These are phyloP conservation scores for Paecilomyces formosus DNA, from an alignment of 2,329 filamentous ascomycete species.

Conservation along the genomic window DNA sequence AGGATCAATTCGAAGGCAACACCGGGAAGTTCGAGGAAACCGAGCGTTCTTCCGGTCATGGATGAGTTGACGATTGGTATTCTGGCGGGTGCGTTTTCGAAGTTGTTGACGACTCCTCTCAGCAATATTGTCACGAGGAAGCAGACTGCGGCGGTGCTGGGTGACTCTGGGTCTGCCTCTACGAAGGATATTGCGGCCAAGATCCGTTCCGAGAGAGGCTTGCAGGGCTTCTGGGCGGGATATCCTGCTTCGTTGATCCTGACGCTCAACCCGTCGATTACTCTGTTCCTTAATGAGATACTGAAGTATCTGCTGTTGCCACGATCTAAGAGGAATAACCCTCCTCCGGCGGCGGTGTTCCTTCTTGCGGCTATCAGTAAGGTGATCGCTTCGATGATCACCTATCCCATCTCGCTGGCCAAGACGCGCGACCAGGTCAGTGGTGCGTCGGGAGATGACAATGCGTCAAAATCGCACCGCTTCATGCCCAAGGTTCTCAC, in stretches of 20 bases:
- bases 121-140: conserved; percentile 76
- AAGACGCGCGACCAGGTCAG: conserved; percentile 66
- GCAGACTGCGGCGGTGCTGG: conserved; percentile 55
- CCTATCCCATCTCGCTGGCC: conserved; percentile 81
- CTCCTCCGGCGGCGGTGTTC: conserved; percentile 51
- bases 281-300: conserved; percentile 72
- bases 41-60: conserved; percentile 46
- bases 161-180: conserved; percentile 22
- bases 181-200: conserved; percentile 53
- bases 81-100: conserved; percentile 65
- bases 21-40: conserved; percentile 17
- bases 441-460: conserved; percentile 16
- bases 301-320: conserved; percentile 56
- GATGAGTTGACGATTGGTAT: conserved; percentile 67
- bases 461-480: not conserved
- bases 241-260: conserved; percentile 74
- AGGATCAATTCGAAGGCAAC: conserved; percentile 33
- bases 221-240: conserved; percentile 76
- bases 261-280: conserved; percentile 78
- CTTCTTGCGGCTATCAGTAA: conserved; percentile 71
- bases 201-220: conserved; percentile 62
- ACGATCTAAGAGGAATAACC: conserved; percentile 44
- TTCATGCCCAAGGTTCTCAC: conserved; percentile 51
- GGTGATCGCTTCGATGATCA: conserved; percentile 64
- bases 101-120: conserved; percentile 70